Evolutionary conservation across 441 rosid species (phyloP).

Genomic region (Gossypium trilobum): DNA sequence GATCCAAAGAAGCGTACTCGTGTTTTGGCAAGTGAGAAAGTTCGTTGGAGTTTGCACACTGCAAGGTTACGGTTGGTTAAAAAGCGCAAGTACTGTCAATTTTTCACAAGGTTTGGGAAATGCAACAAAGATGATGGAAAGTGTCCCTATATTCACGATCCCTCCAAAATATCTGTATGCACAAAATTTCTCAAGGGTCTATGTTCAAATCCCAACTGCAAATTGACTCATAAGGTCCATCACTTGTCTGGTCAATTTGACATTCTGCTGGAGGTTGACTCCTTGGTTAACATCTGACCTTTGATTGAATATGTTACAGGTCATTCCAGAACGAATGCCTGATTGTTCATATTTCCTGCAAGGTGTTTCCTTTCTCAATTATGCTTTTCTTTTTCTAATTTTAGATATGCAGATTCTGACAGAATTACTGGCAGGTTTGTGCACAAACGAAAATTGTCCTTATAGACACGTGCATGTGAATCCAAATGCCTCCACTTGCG

Average conservation of each 20-base stretch:
- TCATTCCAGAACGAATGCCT: slow-evolving; percentile 97
- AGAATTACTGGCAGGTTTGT: slow-evolving; percentile 52
- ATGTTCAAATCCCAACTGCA: slow-evolving; percentile 69
- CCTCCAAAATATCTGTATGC: slow-evolving; percentile 89
- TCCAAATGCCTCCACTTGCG: slow-evolving; percentile 69
- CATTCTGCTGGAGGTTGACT: not conserved
- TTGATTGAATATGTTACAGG: slow-evolving; percentile 42
- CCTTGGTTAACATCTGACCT: slow-evolving; percentile 13
- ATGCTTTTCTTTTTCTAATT: slow-evolving; percentile 11
- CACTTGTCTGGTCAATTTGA: slow-evolving; percentile 16
- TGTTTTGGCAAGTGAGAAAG: slow-evolving; percentile 87
- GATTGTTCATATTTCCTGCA: slow-evolving; percentile 91
- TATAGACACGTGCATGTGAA: slow-evolving; percentile 93
- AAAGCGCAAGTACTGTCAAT: slow-evolving; percentile 81
- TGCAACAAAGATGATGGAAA: slow-evolving; percentile 93
- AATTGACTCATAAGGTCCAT: slow-evolving; percentile 85
- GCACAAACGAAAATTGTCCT: slow-evolving; percentile 70
- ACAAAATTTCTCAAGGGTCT: slow-evolving; percentile 84
- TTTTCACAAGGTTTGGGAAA: slow-evolving; percentile 92
- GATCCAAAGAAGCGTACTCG: slow-evolving; percentile 91
- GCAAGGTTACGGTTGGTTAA: slow-evolving; percentile 74
- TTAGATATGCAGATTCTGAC: slow-evolving; percentile 21
- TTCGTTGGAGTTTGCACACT: slow-evolving; percentile 94
- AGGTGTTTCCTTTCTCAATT: slow-evolving; percentile 39
- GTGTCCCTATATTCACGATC: slow-evolving; percentile 87